These are phyloP conservation scores for Triticum dicoccoides DNA, from an alignment of 176 grass and related monocot genomes.

Conservation along the genomic window DNA sequence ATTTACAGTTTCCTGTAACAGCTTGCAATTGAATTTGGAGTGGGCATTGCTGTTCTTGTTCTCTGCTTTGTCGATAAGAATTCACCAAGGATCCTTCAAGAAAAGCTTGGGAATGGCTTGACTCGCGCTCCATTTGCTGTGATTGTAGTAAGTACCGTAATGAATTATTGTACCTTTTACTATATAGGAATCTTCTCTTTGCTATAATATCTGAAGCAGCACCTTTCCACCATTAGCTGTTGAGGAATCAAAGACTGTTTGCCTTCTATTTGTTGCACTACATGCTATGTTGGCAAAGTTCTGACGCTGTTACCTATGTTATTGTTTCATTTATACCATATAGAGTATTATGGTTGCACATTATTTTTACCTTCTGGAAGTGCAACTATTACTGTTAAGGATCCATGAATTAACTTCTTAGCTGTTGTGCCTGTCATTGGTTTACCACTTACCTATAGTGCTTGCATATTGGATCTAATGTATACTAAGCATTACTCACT, in stretches of 20 bases:
- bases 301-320: conserved; percentile 4
- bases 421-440: not conserved
- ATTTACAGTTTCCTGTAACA: conserved; percentile 39
- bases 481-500: not conserved
- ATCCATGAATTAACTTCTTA: conserved; percentile 19
- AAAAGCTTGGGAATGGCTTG: conserved; percentile 95
- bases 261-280: not conserved
- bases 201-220: conserved; percentile 10
- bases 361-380: not conserved
- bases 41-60: conserved; percentile 80
- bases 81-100: conserved; percentile 58
- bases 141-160: conserved; percentile 75
- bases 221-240: conserved; percentile 12
- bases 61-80: conserved; percentile 80
- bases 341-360: not conserved
- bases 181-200: not conserved
- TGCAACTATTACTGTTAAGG: conserved; percentile 8
- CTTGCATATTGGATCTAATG: conserved; percentile 8
- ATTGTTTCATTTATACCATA: not conserved
- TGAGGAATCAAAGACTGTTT: not conserved
- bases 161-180: not conserved
- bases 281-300: not conserved
- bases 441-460: not conserved
- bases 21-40: conserved; percentile 92
- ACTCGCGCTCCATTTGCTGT: conserved; percentile 80